These are phyloP conservation scores for Cutaneotrichosporon cutaneum DNA, from an alignment of 1,284 basidiomycete genomes.

Conservation along the genomic window DNA sequence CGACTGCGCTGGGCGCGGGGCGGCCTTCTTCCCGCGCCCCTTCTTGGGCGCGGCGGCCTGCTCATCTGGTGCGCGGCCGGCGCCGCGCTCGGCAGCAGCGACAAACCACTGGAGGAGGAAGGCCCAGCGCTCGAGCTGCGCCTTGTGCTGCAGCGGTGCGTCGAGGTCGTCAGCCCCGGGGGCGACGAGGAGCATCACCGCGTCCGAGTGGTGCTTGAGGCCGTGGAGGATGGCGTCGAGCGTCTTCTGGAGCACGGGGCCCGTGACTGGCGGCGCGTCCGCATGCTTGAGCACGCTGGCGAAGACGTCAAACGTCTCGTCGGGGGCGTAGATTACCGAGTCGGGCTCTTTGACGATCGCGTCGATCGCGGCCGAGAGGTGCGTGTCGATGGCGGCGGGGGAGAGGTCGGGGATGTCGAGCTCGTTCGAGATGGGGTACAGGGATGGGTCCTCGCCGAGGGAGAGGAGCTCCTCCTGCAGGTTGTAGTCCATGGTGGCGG, in stretches of 20 bases:
- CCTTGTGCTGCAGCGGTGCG: constrained; percentile 66
- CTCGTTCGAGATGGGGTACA: constrained; percentile 65
- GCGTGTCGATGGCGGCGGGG: constrained; percentile 52
- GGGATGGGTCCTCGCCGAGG: constrained; percentile 58
- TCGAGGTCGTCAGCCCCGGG: constrained; percentile 62
- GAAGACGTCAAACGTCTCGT: constrained; percentile 72
- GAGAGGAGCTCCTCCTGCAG: constrained; percentile 71
- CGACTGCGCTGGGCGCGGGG: constrained; percentile 57
- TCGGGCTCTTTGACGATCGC: constrained; percentile 70
- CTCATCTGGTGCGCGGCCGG: constrained; percentile 48
- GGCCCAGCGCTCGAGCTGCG: constrained; percentile 78
- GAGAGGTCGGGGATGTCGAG: constrained; percentile 61
- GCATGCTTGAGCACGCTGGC: constrained; percentile 64
- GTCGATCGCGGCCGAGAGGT: constrained; percentile 62
- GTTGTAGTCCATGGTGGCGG: constrained; percentile 58
- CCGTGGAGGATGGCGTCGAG: constrained; percentile 42
- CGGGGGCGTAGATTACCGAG: constrained; percentile 59
- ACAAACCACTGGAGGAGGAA: constrained; percentile 87
- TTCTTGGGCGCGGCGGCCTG: constrained; percentile 13
- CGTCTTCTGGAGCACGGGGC: constrained; percentile 42
- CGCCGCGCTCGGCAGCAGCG: constrained; percentile 69
- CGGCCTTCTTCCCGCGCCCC: constrained; percentile 50
- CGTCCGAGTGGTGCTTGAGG: constrained; percentile 38
- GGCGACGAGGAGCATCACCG: constrained; percentile 32
- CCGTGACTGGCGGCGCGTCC: constrained; percentile 38